Base-by-base conservation (phyloP, 2,329 filamentous ascomycete species). In the Penicillium glabrum region DNA sequence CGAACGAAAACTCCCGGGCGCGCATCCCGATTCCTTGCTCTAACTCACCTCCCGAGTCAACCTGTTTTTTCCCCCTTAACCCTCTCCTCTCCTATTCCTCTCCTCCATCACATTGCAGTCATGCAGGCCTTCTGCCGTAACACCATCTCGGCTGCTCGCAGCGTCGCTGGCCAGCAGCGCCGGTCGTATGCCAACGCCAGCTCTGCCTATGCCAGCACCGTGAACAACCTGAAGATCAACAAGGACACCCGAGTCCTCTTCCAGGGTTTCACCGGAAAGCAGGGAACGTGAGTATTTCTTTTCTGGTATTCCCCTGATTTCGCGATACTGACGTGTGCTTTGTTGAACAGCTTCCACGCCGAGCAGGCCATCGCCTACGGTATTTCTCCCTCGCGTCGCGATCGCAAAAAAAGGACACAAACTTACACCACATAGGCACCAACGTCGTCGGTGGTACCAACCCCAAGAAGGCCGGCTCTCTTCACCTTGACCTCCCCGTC, bases 361-460 rank as follows among this genome's bases (percentile, higher is more conserved):
- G 86, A 91, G 77, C 93, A 97, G 82, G 95, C 95, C 67, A 97
- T 99, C 79, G 95, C 96, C 79, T 99, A 99, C 80, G 95, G 91
- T 96, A 90, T 75, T 68, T 60, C 51, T 52, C 59, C 54, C 56
- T 61, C 62, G 59, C 54, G 27, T 61, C 59, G 52, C 54, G 56
- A 62, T 60, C 56, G 50, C 57, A 43, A 50, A 35, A 31, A 57
- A 51, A 58, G 47, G 48, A 58, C 47, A 44, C 51, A 39, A 56
- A 58, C 58, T 61, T 53, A 77, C 65, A 60, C 53, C 51, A 35
- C 51, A 61, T 70, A 96, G 91, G 93, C 77, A 99, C 95, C 70
- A 93, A 96, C 77, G 91, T 99, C 67, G 92, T 99, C 67, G 95
- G 95, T 77, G 95, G 95, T 75, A 98, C 93, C 73, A 98, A 98